Evolutionary conservation across 2,329 filamentous ascomycete species (phyloP).

Genomic region (Paracoccidioides lutzii): DNA sequence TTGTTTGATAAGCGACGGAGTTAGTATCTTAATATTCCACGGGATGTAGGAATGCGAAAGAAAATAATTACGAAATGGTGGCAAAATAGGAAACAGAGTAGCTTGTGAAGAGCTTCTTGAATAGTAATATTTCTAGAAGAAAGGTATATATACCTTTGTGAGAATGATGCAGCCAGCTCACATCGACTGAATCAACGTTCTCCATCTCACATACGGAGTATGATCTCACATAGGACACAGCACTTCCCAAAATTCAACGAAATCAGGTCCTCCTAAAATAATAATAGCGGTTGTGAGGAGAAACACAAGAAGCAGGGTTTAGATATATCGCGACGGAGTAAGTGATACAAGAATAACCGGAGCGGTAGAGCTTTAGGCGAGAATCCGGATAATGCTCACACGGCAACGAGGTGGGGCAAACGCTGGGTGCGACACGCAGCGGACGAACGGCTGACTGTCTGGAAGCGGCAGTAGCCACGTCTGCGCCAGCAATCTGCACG

Average conservation of each 20-base stretch:
- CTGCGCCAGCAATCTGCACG: background rate
- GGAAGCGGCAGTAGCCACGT: background rate
- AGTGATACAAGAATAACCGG: background rate
- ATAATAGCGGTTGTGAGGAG: background rate
- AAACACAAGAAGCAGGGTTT: background rate
- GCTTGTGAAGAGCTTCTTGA: background rate
- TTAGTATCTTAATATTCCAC: constrained; percentile 4
- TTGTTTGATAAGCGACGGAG: constrained; percentile 16
- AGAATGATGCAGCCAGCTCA: constrained; percentile 80
- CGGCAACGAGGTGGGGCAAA: background rate
- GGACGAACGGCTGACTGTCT: background rate
- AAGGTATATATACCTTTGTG: constrained; percentile 54
- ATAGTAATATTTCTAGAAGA: background rate
- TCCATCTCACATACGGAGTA: constrained; percentile 45
- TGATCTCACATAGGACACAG: too few species aligned
- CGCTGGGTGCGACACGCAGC: background rate
- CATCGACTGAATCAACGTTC: constrained; percentile 68
- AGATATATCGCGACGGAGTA: background rate
- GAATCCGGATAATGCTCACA: background rate
- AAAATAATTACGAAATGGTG: background rate
- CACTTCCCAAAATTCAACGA: background rate
- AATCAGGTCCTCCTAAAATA: background rate
- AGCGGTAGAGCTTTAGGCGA: background rate
- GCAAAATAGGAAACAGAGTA: background rate
- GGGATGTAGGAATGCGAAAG: background rate